These are phyloP conservation scores for Monosporascus sp. DNA, from an alignment of 2,329 filamentous ascomycete species.

Conservation along the genomic window DNA sequence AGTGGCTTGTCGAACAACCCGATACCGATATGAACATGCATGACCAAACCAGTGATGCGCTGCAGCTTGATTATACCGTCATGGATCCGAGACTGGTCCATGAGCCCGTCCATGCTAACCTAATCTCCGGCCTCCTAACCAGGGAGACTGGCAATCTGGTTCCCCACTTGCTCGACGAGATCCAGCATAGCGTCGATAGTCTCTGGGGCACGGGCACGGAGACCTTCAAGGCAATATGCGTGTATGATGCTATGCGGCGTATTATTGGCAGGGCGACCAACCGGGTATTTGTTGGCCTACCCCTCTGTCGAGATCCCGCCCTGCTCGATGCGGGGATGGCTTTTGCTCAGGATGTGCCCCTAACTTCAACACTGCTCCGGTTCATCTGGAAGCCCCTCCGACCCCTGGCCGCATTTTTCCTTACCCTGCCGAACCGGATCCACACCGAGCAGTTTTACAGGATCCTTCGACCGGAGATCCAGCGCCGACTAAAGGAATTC, in stretches of 20 bases:
- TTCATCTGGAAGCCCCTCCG: constrained; percentile 16
- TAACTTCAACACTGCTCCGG: constrained; percentile 13
- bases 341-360: constrained; percentile 20
- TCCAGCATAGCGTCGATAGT: constrained; percentile 15
- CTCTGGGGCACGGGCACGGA: constrained; percentile 19
- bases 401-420: constrained; percentile 15
- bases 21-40: constrained; percentile 21
- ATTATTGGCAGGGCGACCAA: constrained; percentile 25
- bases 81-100: constrained; percentile 16
- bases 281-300: constrained; percentile 26
- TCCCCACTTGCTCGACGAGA: constrained; percentile 24
- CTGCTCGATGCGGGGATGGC: constrained; percentile 20
- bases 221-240: constrained; percentile 6
- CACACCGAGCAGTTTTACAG: constrained; percentile 16
- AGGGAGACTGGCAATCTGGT: constrained; percentile 26
- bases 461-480: constrained; percentile 20
- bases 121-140: constrained; percentile 24
- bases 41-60: constrained; percentile 10
- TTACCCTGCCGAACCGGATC: constrained; percentile 21
- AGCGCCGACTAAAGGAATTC: constrained; percentile 17
- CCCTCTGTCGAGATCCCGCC: constrained; percentile 20
- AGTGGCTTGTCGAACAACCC: constrained; percentile 27
- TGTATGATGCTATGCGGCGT: constrained; percentile 20
- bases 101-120: constrained; percentile 19
- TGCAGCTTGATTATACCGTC: constrained; percentile 23